Percentiles rank a stretch among this genome's conserved stretches.
Evolutionary conservation across 352 stramenopile species (phyloP).

Genomic region (Pythium insidiosum): DNA sequence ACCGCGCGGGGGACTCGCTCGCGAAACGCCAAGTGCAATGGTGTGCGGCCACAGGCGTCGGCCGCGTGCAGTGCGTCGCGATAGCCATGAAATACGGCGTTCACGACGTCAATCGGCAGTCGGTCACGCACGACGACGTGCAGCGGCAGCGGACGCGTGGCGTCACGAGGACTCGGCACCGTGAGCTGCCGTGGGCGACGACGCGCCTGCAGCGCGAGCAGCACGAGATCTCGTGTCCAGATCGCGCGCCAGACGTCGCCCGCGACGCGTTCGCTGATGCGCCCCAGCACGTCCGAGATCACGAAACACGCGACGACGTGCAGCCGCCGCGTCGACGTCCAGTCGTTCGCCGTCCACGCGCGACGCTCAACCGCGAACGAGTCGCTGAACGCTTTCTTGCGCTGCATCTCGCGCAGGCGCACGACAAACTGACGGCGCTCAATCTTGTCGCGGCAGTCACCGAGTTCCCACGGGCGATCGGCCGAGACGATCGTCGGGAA

Average conservation of each 20-base stretch:
- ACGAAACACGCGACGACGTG: conserved; percentile 30
- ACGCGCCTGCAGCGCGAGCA: conserved; percentile 41
- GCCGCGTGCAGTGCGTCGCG: conserved; percentile 23
- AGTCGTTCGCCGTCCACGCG: background rate
- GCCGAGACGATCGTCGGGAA: conserved; percentile 23
- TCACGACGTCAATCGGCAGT: conserved; percentile 24
- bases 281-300: conserved; percentile 26
- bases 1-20: conserved; percentile 19
- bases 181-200: conserved; percentile 42
- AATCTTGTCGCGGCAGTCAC: conserved; percentile 33
- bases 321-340: conserved; percentile 6
- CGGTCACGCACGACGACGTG: conserved; percentile 44
- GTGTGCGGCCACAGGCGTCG: conserved; percentile 54
- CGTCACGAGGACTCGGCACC: conserved; percentile 29
- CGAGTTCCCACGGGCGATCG: conserved; percentile 27
- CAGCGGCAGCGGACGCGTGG: conserved; percentile 32
- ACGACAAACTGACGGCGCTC: conserved; percentile 38
- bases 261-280: conserved; percentile 33
- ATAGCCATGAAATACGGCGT: conserved; percentile 28
- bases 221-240: conserved; percentile 18
- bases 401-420: conserved; percentile 20
- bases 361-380: background rate
- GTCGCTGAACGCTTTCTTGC: conserved; percentile 41
- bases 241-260: conserved; percentile 45
- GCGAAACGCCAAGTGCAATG: conserved; percentile 49